Percentiles rank a stretch among this genome's conserved stretches.
Conservation (phyloP, 768 basidiomycete genomes). For the Rhodotorula toruloides region DNA sequence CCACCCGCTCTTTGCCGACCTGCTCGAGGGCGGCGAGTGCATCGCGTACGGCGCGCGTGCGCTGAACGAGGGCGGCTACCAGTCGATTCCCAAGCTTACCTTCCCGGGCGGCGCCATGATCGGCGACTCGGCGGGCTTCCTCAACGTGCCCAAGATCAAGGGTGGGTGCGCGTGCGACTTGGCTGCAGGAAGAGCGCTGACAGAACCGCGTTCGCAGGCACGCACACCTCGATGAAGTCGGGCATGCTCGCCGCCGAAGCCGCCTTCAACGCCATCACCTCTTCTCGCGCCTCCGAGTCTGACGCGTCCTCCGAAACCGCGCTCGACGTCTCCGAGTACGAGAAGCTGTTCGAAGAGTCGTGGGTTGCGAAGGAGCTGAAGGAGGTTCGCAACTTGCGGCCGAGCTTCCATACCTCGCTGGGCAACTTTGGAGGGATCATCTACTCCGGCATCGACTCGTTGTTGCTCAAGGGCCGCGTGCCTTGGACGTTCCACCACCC, state of each 20-base stretch:
- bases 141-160: slow-evolving; percentile 96
- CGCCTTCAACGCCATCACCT: slow-evolving; percentile 61
- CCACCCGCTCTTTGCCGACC: slow-evolving; percentile 80
- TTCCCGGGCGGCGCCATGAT: slow-evolving; percentile 94
- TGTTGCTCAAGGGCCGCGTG: slow-evolving; percentile 73
- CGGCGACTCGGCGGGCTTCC: slow-evolving; percentile 90
- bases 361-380: slow-evolving; percentile 82
- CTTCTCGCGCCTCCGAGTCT: slow-evolving; percentile 34
- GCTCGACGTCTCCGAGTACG: slow-evolving; percentile 67
- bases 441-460: slow-evolving; percentile 82
- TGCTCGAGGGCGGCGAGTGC: slow-evolving; percentile 70
- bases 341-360: slow-evolving; percentile 61
- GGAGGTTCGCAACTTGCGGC: slow-evolving; percentile 85
- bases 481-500: slow-evolving; percentile 84
- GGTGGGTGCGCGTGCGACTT: slow-evolving; percentile 48
- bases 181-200: neutral
- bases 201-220: slow-evolving; percentile 44
- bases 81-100: slow-evolving; percentile 76
- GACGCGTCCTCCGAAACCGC: slow-evolving; percentile 45
- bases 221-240: slow-evolving; percentile 98
- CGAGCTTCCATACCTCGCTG: slow-evolving; percentile 70
- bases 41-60: slow-evolving; percentile 85
- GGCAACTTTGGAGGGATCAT: slow-evolving; percentile 81
- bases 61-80: slow-evolving; percentile 88
- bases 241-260: slow-evolving; percentile 95